These are phyloP conservation scores for Penstemon newberryi DNA, from an alignment of 257 asterid genomes.

Conservation along the genomic window DNA sequence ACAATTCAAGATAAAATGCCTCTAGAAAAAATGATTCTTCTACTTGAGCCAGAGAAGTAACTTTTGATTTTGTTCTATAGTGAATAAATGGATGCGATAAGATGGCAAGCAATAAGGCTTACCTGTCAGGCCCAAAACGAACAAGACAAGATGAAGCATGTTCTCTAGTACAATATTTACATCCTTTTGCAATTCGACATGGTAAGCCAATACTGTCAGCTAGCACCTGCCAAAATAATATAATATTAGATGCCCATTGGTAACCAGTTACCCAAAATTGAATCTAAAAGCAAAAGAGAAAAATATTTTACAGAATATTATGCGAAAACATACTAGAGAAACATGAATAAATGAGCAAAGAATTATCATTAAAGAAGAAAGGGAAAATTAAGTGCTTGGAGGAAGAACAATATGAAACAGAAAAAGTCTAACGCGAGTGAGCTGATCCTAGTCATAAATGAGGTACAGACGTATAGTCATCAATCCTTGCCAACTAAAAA, in stretches of 20 bases:
- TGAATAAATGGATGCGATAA: constrained; percentile 21
- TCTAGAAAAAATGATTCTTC: constrained; percentile 13
- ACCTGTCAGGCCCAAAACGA: constrained; percentile 89
- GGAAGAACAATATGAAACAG: background rate
- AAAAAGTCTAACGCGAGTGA: background rate
- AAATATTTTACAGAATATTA: background rate
- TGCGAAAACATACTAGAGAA: background rate
- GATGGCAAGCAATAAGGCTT: constrained; percentile 27
- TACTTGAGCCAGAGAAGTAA: constrained; percentile 13
- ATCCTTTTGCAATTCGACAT: constrained; percentile 96
- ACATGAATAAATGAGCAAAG: background rate
- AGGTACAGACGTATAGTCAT: background rate
- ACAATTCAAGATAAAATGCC: constrained; percentile 1
- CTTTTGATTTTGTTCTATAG: constrained; percentile 5
- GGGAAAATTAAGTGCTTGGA: too few relatives aligned
- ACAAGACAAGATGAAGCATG: constrained; percentile 97
- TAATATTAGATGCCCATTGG: constrained; percentile 25
- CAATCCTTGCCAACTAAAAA: constrained; percentile 15
- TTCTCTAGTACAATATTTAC: constrained; percentile 72
- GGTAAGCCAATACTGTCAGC: constrained; percentile 92
- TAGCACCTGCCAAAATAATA: constrained; percentile 63
- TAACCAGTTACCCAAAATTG: constrained; percentile 10
- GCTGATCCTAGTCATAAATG: too few relatives aligned
- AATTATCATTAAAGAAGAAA: background rate
- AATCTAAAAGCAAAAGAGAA: constrained; percentile 9